phyloP scores from a whole-genome alignment of 2,329 filamentous ascomycete genomes.

The Tolypocladium endophyticum region DNA sequence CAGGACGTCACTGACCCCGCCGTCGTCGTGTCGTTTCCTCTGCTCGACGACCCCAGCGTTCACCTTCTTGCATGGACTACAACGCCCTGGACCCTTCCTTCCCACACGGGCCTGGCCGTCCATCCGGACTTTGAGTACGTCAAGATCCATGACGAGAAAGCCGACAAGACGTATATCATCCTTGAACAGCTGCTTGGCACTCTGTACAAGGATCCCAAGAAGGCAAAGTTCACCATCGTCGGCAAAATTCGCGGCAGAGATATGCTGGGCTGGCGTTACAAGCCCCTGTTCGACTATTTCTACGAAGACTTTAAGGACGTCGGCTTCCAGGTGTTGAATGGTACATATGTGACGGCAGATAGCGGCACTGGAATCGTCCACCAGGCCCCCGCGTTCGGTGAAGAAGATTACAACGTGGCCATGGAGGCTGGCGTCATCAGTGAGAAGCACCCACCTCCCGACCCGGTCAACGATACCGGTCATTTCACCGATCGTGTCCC shows the following conservation, averaged over 20 bases:
- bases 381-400: slow-evolving; percentile 85
- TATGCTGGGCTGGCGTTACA: slow-evolving; percentile 81
- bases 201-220: slow-evolving; percentile 90
- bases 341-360: slow-evolving; percentile 76
- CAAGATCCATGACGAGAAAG: slow-evolving; percentile 74
- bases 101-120: slow-evolving; percentile 65
- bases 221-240: slow-evolving; percentile 80
- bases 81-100: slow-evolving; percentile 76
- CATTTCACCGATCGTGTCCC: slow-evolving; percentile 66
- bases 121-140: slow-evolving; percentile 80
- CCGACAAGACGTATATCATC: slow-evolving; percentile 75
- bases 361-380: slow-evolving; percentile 92
- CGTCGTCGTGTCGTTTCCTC: slow-evolving; percentile 77
- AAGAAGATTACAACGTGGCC: slow-evolving; percentile 87
- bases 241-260: slow-evolving; percentile 72
- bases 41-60: slow-evolving; percentile 66
- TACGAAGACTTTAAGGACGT: slow-evolving; percentile 78
- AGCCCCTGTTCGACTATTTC: slow-evolving; percentile 84
- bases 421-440: slow-evolving; percentile 66
- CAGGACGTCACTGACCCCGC: slow-evolving; percentile 88
- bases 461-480: slow-evolving; percentile 79
- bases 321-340: slow-evolving; percentile 74
- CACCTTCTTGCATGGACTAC: slow-evolving; percentile 81
- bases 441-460: slow-evolving; percentile 69
- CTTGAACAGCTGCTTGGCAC: slow-evolving; percentile 72